These are phyloP conservation scores for Afroboletus lepidellus DNA, from an alignment of 1,284 basidiomycete genomes.

Conservation along the genomic window DNA sequence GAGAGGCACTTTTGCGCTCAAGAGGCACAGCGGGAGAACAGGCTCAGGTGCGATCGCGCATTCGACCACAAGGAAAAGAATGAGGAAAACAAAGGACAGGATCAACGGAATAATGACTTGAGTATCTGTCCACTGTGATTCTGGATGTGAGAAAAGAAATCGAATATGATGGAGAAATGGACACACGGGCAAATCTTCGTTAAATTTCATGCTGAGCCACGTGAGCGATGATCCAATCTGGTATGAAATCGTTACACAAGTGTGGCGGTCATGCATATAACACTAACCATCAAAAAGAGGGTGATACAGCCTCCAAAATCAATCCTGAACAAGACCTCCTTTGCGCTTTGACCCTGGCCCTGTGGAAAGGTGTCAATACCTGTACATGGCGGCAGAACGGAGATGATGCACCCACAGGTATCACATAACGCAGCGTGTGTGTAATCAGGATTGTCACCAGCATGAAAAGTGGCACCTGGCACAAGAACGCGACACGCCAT, in stretches of 20 bases:
- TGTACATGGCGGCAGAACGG: background rate
- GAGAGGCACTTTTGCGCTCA: constrained; percentile 48
- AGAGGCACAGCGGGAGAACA: constrained; percentile 13
- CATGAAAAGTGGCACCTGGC: constrained; percentile 19
- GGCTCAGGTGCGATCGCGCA: constrained; percentile 15
- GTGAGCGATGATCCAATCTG: constrained; percentile 20
- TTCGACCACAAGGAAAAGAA: constrained; percentile 19
- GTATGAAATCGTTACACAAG: background rate
- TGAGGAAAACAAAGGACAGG: constrained; percentile 18
- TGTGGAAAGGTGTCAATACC: background rate
- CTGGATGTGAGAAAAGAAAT: background rate
- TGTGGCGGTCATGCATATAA: background rate
- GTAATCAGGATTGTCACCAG: constrained; percentile 18
- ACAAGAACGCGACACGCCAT: constrained; percentile 22
- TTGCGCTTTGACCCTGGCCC: constrained; percentile 22
- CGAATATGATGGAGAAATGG: background rate
- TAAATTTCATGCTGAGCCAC: constrained; percentile 16
- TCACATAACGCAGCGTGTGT: constrained; percentile 16
- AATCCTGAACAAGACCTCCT: constrained; percentile 19
- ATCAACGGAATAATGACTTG: constrained; percentile 13
- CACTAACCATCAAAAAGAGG: constrained; percentile 15
- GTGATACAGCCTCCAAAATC: constrained; percentile 23
- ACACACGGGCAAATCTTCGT: constrained; percentile 20
- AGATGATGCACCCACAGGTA: constrained; percentile 13
- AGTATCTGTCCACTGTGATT: constrained; percentile 14